Base-by-base conservation (phyloP, 2,329 filamentous ascomycete genomes). In the Eutypa lata region DNA sequence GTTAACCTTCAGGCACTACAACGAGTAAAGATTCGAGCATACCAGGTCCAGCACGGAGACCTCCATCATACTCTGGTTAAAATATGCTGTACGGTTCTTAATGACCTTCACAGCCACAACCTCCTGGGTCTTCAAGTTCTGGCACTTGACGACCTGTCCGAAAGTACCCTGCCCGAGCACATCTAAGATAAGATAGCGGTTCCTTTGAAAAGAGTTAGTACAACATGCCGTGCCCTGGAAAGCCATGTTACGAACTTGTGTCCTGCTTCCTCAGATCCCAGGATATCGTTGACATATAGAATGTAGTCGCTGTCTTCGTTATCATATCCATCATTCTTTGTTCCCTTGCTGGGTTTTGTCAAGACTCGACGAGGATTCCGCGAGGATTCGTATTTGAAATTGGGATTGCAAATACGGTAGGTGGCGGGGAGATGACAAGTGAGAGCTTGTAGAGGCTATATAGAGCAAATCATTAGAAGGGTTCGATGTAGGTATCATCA, bases 41-140 rank as follows among this genome's bases (percentile, higher is more conserved):
- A 95, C 91, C 79, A 99, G 70, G 72, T 99, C 94, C 53, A 99
- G 79, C 22, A 99, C 94, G 2, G 94, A 99, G 31, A 99, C 94
- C 70, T 99, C 94, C 94, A 99, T 99, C 94, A 99, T 99, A 72
- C 94, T 97, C 73, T 99, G 94, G 69, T 99, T 99, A 77, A 99
- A 99, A 72, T 99, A 99, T 37, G 94, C 94, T 2, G 94, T 99
- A 65, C 93, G 87, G 73, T 99, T 99, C 76, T 99, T 99, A 76
- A 99, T 94, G 51, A 99, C 94, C 75, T 99, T 99, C 61, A 99
- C 94, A 3, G 94, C 94, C 44, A 99, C 94, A 38, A 99, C 94
- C 73, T 99, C 94, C 70, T 97, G 92, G 1, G 94, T 97, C 75
- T 96, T 97, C 64, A 99, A 74, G 65, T 99, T 99, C 71, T 99